Evolutionary conservation across 108 stramenopile genomes (phyloP).

Genomic region (Nitzschia putrida): DNA sequence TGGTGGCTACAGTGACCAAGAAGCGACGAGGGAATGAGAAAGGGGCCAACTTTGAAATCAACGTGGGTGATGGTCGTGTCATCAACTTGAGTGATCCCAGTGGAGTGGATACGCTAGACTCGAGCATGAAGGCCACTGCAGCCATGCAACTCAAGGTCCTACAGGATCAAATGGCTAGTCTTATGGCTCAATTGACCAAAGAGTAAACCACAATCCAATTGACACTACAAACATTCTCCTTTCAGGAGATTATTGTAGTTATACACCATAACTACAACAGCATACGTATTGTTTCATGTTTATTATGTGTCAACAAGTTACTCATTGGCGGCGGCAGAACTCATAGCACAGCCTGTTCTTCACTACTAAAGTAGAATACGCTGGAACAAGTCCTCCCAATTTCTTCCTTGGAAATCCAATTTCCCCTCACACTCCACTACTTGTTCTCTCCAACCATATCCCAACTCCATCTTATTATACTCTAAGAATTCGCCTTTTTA

Average conservation of each 20-base stretch:
- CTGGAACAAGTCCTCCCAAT: too few species aligned
- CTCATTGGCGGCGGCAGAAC: too few species aligned
- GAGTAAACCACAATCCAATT: background rate
- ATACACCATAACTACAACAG: too few species aligned
- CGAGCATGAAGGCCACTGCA: constrained; percentile 60
- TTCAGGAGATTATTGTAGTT: too few species aligned
- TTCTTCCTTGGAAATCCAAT: too few species aligned
- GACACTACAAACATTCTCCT: too few species aligned
- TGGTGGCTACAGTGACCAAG: constrained; percentile 78
- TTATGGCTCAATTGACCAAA: constrained; percentile 64
- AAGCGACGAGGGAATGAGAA: constrained; percentile 38
- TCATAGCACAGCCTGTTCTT: too few species aligned
- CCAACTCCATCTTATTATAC: background rate
- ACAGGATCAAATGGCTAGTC: constrained; percentile 77
- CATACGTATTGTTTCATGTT: too few species aligned
- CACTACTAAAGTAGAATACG: too few species aligned
- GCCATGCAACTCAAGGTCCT: constrained; percentile 62
- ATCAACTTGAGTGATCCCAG: constrained; percentile 65
- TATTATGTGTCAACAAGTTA: too few species aligned
- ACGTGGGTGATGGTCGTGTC: constrained; percentile 64
- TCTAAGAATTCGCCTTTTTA: constrained; percentile 33
- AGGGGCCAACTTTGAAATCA: constrained; percentile 61
- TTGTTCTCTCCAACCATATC: too few species aligned
- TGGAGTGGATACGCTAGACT: constrained; percentile 49
- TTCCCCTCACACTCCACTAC: too few species aligned